Percentiles rank a stretch among this genome's conserved stretches.
Evolutionary conservation across 306 rosid species (phyloP).

Genomic region (Glycine tomentella): DNA sequence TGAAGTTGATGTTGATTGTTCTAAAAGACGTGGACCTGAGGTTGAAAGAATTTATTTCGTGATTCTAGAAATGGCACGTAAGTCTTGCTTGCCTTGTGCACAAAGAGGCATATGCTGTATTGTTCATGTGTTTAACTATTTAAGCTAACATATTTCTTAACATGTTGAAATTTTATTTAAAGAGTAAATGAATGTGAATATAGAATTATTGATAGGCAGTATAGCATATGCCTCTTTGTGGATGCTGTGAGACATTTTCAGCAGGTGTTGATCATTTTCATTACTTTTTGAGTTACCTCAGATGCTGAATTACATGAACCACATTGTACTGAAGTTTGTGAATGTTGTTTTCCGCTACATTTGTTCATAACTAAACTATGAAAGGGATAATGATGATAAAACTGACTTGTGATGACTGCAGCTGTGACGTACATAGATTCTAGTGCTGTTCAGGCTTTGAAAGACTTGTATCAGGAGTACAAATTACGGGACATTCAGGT

Average conservation of each 20-base stretch:
- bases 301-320: slow-evolving; percentile 10
- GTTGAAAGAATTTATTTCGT: slow-evolving; percentile 91
- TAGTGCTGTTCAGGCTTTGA: slow-evolving; percentile 92
- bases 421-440: slow-evolving; percentile 98
- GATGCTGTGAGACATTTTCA: background rate
- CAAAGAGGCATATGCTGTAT: slow-evolving; percentile 4
- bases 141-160: slow-evolving; percentile 18
- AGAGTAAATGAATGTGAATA: background rate
- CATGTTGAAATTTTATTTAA: slow-evolving; percentile 13
- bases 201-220: background rate
- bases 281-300: background rate
- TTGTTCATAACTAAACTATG: slow-evolving; percentile 26
- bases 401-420: slow-evolving; percentile 53
- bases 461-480: slow-evolving; percentile 90
- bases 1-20: slow-evolving; percentile 78
- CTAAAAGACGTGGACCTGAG: slow-evolving; percentile 81
- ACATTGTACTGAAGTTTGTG: slow-evolving; percentile 21
- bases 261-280: background rate
- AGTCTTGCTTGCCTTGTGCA: slow-evolving; percentile 63
- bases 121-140: slow-evolving; percentile 21
- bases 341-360: slow-evolving; percentile 23
- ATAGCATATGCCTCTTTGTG: no score
- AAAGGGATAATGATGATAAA: slow-evolving; percentile 6
- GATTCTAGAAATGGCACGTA: slow-evolving; percentile 96
- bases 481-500: slow-evolving; percentile 90